Conservation (phyloP, 2,329 filamentous ascomycete genomes). For the Penicillium sp. region DNA sequence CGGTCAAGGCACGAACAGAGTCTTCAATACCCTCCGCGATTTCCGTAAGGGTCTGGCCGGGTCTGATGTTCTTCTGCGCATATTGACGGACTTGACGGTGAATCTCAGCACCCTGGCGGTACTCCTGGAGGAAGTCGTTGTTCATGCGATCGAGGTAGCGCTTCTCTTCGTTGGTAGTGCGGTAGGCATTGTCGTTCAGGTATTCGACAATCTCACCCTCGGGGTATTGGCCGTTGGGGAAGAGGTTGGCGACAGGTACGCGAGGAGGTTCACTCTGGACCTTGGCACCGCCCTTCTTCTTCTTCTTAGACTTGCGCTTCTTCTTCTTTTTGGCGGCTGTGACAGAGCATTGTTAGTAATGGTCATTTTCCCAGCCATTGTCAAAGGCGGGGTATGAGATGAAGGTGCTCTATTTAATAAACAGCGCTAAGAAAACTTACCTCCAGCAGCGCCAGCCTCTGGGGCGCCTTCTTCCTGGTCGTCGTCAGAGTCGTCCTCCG, state of each 20-base stretch:
- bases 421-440: slow-evolving; percentile 18
- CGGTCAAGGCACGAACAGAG: slow-evolving; percentile 72
- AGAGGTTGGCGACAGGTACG: slow-evolving; percentile 71
- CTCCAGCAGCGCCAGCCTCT: slow-evolving; percentile 41
- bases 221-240: slow-evolving; percentile 71
- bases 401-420: background rate
- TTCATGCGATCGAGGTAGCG: slow-evolving; percentile 78
- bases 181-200: slow-evolving; percentile 71
- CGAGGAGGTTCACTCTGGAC: slow-evolving; percentile 76
- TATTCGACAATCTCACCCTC: slow-evolving; percentile 79
- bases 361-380: slow-evolving; percentile 1
- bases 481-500: slow-evolving; percentile 57
- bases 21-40: slow-evolving; percentile 88
- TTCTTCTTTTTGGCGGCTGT: slow-evolving; percentile 71
- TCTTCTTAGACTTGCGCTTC: slow-evolving; percentile 76
- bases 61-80: slow-evolving; percentile 77
- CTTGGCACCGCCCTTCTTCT: slow-evolving; percentile 62
- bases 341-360: slow-evolving; percentile 4
- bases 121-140: slow-evolving; percentile 76
- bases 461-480: slow-evolving; percentile 50
- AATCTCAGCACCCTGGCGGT: slow-evolving; percentile 82
- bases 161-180: slow-evolving; percentile 83
- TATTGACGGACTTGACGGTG: slow-evolving; percentile 84
- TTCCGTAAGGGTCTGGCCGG: slow-evolving; percentile 75
- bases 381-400: background rate